phyloP scores from a whole-genome alignment of 306 rosid species.

The Dalbergia oliveri region DNA sequence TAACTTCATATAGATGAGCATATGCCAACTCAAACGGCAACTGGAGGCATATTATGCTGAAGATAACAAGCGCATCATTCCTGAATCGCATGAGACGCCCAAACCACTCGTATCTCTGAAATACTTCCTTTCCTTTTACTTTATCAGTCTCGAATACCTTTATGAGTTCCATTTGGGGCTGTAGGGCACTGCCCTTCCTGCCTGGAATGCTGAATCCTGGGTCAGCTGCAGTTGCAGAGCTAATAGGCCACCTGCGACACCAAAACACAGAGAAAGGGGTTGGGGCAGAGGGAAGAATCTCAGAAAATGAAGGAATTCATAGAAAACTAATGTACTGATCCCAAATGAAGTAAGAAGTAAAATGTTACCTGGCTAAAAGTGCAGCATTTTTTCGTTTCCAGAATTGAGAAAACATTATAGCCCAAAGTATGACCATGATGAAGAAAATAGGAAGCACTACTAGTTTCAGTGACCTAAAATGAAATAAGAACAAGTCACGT shows the following conservation, averaged over 20 bases:
- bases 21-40: constrained; percentile 96
- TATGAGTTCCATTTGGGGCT: constrained; percentile 60
- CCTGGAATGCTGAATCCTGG: constrained; percentile 62
- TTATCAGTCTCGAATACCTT: constrained; percentile 69
- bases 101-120: constrained; percentile 88
- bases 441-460: constrained; percentile 84
- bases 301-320: constrained; percentile 1
- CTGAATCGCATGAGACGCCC: constrained; percentile 85
- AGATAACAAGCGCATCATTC: constrained; percentile 80
- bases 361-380: constrained; percentile 80
- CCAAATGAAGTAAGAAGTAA: constrained; percentile 22
- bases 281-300: constrained; percentile 1
- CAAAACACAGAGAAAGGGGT: constrained; percentile 36
- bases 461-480: constrained; percentile 75
- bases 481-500: constrained; percentile 34
- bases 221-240: constrained; percentile 62
- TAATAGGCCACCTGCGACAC: constrained; percentile 80
- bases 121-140: constrained; percentile 68
- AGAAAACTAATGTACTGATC: constrained; percentile 7
- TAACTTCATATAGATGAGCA: constrained; percentile 88
- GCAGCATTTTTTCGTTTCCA: constrained; percentile 97
- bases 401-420: constrained; percentile 90
- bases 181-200: constrained; percentile 59
- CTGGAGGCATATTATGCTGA: constrained; percentile 95
- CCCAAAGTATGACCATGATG: constrained; percentile 81